phyloP scores from a whole-genome alignment of 805 yeast genomes.

The Nakazawaea anatomiae region DNA sequence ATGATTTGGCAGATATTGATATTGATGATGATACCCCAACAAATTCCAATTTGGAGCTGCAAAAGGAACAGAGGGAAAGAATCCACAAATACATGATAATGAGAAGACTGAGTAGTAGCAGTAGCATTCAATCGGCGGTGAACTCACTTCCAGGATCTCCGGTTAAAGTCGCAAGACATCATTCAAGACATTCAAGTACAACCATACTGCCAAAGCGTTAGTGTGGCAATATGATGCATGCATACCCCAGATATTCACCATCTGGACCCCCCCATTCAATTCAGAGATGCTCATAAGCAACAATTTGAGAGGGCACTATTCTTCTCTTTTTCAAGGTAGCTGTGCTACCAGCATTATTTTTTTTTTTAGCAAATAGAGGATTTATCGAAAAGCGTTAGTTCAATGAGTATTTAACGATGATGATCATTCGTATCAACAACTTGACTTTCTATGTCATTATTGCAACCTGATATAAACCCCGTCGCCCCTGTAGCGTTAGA shows the following conservation, averaged over 20 bases:
- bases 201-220: background rate
- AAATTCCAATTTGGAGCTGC: background rate
- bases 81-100: constrained; percentile 2
- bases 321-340: too few relatives aligned
- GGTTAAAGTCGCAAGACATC: background rate
- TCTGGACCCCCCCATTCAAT: too few relatives aligned
- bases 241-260: constrained; percentile 13
- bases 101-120: constrained; percentile 4
- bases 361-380: too few relatives aligned
- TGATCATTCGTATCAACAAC: too few relatives aligned
- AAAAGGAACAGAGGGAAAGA: constrained; percentile 10
- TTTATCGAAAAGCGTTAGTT: too few relatives aligned
- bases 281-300: too few relatives aligned
- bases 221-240: constrained; percentile 20
- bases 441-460: too few relatives aligned
- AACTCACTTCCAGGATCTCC: background rate
- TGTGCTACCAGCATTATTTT: too few relatives aligned
- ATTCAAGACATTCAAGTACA: background rate
- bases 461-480: too few relatives aligned
- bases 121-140: background rate
- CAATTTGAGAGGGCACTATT: too few relatives aligned
- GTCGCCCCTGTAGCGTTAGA: too few relatives aligned
- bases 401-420: too few relatives aligned
- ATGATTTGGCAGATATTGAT: background rate
- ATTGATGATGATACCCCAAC: background rate